Conservation (phyloP, 495 filamentous ascomycete genomes). For the Lasiosphaeris hirsuta region DNA sequence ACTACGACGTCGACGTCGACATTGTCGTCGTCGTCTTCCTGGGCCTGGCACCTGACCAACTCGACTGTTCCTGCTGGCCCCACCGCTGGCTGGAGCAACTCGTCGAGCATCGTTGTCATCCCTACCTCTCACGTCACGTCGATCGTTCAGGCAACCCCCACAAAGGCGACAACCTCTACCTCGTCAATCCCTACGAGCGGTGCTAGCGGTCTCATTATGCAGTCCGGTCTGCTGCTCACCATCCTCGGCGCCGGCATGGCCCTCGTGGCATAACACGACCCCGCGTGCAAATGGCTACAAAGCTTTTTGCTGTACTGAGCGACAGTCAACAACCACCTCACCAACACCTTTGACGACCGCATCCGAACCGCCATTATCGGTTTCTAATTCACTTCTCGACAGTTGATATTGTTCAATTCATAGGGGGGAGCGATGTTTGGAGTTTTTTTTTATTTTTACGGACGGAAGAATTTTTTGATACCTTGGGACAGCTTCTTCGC, state of each 20-base stretch:
- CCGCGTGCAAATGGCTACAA: neutral
- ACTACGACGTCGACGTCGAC: conserved; percentile 21
- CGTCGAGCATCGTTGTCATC: conserved; percentile 21
- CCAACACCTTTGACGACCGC: conserved; percentile 13
- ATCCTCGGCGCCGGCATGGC: conserved; percentile 40
- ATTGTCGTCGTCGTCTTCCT: conserved; percentile 9
- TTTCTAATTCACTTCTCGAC: conserved; percentile 18
- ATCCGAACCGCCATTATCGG: conserved; percentile 17
- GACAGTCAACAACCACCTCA: conserved; percentile 1
- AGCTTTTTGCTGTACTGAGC: neutral
- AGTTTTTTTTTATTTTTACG: conserved; percentile 11
- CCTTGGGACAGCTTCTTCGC: conserved; percentile 12
- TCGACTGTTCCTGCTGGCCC: conserved; percentile 36
- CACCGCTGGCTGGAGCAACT: conserved; percentile 34
- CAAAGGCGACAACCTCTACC: conserved; percentile 18
- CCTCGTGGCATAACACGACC: conserved; percentile 37
- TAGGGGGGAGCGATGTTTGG: conserved; percentile 25
- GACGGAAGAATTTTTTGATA: conserved; percentile 15
- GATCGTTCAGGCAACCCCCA: conserved; percentile 10
- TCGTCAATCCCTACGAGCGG: conserved; percentile 27
- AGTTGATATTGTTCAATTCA: conserved; percentile 25
- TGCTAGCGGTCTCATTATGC: conserved; percentile 34
- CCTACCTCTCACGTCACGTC: conserved; percentile 24
- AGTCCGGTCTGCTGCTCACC: conserved; percentile 41
- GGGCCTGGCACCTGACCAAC: conserved; percentile 33